Percentiles rank a stretch among this genome's conserved stretches.
phyloP scores from a whole-genome alignment of 352 stramenopile species.

The Pythium guiyangense region DNA sequence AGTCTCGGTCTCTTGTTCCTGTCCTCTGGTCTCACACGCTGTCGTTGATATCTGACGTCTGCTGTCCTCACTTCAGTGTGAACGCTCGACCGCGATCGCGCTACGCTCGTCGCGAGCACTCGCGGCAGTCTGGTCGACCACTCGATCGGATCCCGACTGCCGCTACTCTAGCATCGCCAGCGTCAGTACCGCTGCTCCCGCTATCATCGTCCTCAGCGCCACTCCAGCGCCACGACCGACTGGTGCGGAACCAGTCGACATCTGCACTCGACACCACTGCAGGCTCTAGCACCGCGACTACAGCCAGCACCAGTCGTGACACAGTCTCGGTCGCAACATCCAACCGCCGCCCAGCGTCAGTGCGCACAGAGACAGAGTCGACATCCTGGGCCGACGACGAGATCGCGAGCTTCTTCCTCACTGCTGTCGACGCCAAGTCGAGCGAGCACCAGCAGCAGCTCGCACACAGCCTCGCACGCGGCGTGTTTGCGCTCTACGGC shows the following conservation, averaged over 20 bases:
- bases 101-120: slow-evolving; percentile 46
- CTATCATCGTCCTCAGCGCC: neutral
- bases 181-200: neutral
- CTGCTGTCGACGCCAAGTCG: slow-evolving; percentile 50
- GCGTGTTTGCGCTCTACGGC: slow-evolving; percentile 55
- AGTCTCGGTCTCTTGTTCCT: too few relatives aligned
- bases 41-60: slow-evolving; percentile 9
- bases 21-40: slow-evolving; percentile 3
- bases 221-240: neutral
- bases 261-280: neutral
- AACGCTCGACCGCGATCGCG: slow-evolving; percentile 45
- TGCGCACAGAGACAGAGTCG: neutral
- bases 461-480: slow-evolving; percentile 33
- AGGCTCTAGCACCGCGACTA: neutral
- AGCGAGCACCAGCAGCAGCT: slow-evolving; percentile 23
- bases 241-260: slow-evolving; percentile 8
- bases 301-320: neutral
- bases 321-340: neutral
- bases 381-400: slow-evolving; percentile 29
- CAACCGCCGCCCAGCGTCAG: neutral
- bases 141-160: slow-evolving; percentile 32
- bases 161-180: slow-evolving; percentile 1
- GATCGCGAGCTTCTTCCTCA: slow-evolving; percentile 67
- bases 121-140: slow-evolving; percentile 19
- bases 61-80: slow-evolving; percentile 17